Conservation (phyloP, 441 rosid species). For the Erysimum cheiri region DNA sequence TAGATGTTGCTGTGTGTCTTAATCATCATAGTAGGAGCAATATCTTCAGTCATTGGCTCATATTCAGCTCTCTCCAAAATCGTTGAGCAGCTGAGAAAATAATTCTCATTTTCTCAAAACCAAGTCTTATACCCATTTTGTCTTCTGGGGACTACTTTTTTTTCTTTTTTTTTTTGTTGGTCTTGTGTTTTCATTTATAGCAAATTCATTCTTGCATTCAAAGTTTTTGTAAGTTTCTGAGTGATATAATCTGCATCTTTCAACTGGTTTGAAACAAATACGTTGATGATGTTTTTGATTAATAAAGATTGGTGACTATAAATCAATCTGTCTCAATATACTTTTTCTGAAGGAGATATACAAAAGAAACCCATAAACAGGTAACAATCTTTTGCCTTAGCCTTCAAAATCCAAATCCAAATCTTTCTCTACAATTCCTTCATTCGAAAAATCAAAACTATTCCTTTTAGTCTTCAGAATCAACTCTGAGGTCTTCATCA, state of each 20-base stretch:
- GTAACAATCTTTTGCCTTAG: constrained; percentile 9
- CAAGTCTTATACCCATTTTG: constrained; percentile 43
- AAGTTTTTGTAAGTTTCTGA: constrained; percentile 32
- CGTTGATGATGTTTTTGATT: constrained; percentile 7
- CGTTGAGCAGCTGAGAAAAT: constrained; percentile 53
- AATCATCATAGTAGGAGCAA: constrained; percentile 65
- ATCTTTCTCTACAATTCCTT: constrained; percentile 45
- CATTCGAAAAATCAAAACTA: constrained; percentile 22
- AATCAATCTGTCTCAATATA: too few species aligned
- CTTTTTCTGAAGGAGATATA: too few species aligned
- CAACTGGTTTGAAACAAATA: constrained; percentile 31
- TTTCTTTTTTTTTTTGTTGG: not conserved
- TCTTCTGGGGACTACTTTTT: constrained; percentile 35
- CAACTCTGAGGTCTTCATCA: constrained; percentile 63
- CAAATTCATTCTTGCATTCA: constrained; percentile 36
- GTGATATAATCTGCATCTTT: constrained; percentile 32
- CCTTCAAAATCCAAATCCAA: constrained; percentile 45
- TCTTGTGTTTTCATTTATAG: constrained; percentile 9
- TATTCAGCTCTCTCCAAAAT: constrained; percentile 75
- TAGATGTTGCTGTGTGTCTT: constrained; percentile 60
- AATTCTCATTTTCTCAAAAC: not conserved
- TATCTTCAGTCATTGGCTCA: constrained; percentile 73
- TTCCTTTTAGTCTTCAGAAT: constrained; percentile 53
- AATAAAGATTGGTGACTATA: constrained; percentile 22
- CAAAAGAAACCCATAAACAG: not conserved